Conservation (phyloP, 2,329 filamentous ascomycete genomes). For the Amesomyces nigricolor region DNA sequence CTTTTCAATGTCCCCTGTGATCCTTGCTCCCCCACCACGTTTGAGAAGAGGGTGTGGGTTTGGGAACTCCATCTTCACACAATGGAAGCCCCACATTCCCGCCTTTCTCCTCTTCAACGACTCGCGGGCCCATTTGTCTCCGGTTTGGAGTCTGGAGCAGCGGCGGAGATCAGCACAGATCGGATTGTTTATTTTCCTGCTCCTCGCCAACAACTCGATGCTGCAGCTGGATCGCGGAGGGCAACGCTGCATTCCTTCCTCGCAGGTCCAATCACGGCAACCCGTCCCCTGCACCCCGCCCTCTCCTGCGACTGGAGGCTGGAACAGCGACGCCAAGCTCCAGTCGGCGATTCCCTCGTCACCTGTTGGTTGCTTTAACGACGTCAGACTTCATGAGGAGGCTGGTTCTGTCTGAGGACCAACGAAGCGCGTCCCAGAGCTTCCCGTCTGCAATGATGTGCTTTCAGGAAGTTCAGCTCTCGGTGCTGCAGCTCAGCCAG, state of each 20-base stretch:
- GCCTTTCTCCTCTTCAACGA: neutral
- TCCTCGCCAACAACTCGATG: too few relatives aligned
- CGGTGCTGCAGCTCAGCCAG: too few relatives aligned
- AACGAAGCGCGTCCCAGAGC: too few relatives aligned
- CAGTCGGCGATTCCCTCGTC: neutral
- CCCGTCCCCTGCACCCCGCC: neutral
- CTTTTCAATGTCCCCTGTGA: slow-evolving; percentile 4
- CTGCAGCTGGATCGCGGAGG: neutral
- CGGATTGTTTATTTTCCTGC: neutral
- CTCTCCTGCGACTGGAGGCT: neutral
- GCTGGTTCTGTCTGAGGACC: too few relatives aligned
- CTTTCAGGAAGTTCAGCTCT: too few relatives aligned
- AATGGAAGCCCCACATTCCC: neutral
- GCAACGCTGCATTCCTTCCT: neutral
- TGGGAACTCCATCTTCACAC: too few relatives aligned
- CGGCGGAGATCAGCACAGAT: neutral
- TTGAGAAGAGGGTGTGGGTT: neutral
- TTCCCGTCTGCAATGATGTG: too few relatives aligned
- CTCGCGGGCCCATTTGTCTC: neutral
- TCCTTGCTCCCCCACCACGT: neutral
- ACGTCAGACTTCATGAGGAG: too few relatives aligned
- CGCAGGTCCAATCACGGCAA: neutral
- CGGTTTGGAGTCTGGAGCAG: slow-evolving; percentile 4
- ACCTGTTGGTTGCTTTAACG: too few relatives aligned
- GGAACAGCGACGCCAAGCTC: neutral